Conservation (phyloP, 352 stramenopile genomes). For the Globisporangium mamillatum region DNA sequence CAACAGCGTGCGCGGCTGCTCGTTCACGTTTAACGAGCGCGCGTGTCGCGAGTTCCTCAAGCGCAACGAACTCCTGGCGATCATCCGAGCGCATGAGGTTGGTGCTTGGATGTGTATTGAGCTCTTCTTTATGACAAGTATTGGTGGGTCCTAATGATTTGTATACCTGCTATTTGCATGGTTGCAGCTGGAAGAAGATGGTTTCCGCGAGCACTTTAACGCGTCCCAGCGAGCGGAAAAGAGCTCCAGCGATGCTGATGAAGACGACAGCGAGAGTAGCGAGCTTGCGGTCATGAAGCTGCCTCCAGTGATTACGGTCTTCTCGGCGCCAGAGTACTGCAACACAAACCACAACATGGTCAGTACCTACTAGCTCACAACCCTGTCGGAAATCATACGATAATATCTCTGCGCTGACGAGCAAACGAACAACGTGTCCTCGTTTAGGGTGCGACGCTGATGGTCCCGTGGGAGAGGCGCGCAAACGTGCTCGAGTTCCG, state of each 20-base stretch:
- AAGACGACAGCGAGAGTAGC: conserved; percentile 5
- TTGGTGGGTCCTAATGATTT: not conserved
- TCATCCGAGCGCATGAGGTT: conserved; percentile 77
- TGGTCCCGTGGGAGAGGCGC: conserved; percentile 50
- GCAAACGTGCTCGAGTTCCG: conserved; percentile 46
- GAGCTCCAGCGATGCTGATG: not conserved
- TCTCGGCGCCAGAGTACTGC: conserved; percentile 84
- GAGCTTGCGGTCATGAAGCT: conserved; percentile 23
- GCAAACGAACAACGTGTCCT: not conserved
- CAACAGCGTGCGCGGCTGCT: conserved; percentile 72
- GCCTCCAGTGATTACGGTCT: conserved; percentile 72
- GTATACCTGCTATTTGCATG: not conserved
- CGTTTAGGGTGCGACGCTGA: conserved; percentile 54
- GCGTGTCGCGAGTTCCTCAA: conserved; percentile 63
- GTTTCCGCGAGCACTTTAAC: conserved; percentile 71
- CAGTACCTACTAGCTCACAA: not conserved
- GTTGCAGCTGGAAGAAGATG: conserved; percentile 57
- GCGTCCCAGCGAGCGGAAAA: not conserved
- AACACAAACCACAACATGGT: conserved; percentile 80
- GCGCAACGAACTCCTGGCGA: conserved; percentile 60
- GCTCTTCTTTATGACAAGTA: not conserved
- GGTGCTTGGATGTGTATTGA: not conserved
- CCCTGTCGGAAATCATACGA: not conserved
- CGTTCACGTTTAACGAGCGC: conserved; percentile 77
- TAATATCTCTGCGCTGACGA: not conserved